These are phyloP conservation scores for Fraxinus floribunda DNA, from an alignment of 305 asterid genomes.

Conservation along the genomic window DNA sequence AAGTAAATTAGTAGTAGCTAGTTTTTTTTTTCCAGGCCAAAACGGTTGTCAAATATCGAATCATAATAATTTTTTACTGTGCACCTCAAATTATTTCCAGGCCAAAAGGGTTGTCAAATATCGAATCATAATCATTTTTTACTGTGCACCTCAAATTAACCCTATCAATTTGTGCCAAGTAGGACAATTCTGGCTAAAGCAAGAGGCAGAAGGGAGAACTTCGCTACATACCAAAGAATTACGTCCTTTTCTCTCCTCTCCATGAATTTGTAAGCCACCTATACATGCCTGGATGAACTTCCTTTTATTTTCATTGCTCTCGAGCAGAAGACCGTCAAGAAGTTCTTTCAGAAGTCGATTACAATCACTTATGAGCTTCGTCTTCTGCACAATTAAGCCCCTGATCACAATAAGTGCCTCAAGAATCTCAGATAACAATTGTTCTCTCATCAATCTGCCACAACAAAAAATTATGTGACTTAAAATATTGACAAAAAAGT, in stretches of 20 bases:
- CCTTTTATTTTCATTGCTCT: conserved; percentile 87
- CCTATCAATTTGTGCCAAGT: conserved; percentile 14
- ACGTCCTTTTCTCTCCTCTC: conserved; percentile 85
- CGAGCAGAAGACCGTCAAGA: conserved; percentile 89
- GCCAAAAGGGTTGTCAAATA: conserved; percentile 5
- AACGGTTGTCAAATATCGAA: conserved; percentile 9
- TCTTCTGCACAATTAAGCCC: conserved; percentile 94
- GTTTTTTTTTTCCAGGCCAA: background rate
- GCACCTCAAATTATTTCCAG: conserved; percentile 7
- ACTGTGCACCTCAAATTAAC: conserved; percentile 11
- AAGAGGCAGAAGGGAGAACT: conserved; percentile 15
- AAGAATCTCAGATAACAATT: conserved; percentile 85
- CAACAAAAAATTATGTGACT: conserved; percentile 18
- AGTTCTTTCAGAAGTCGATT: conserved; percentile 89
- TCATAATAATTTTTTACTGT: background rate
- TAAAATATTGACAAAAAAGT: conserved; percentile 4
- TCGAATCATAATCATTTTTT: background rate
- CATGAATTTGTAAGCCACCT: conserved; percentile 85
- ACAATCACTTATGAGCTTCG: conserved; percentile 92
- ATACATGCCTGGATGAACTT: conserved; percentile 98
- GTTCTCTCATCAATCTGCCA: conserved; percentile 90
- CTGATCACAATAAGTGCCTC: conserved; percentile 97
- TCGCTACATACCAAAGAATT: conserved; percentile 71
- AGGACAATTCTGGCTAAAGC: background rate
- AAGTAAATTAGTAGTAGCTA: conserved; percentile 4